Evolutionary conservation across 2,329 filamentous ascomycete species (phyloP).

Genomic region (Coccinonectria pachysandricola): DNA sequence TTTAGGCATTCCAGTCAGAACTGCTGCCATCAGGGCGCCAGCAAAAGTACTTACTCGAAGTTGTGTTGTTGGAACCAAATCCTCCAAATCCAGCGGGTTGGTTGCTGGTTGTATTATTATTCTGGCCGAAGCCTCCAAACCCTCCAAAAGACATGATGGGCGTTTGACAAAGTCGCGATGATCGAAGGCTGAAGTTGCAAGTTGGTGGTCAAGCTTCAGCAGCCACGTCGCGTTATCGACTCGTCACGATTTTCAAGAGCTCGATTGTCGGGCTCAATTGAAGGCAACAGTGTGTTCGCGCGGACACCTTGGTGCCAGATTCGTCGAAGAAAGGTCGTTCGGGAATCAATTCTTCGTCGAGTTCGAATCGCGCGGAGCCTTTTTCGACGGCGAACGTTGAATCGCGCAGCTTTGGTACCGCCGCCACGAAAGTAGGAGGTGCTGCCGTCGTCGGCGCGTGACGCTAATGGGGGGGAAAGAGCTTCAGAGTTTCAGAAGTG

Average conservation of each 20-base stretch:
- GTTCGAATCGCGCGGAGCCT: neutral
- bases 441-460: neutral
- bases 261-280: neutral
- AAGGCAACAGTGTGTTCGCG: neutral
- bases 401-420: no score
- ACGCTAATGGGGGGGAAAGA: neutral
- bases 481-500: neutral
- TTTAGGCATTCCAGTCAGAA: slow-evolving; percentile 18
- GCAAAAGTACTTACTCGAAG: slow-evolving; percentile 39
- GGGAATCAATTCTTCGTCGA: neutral
- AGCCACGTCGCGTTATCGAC: slow-evolving; percentile 11
- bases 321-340: neutral
- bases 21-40: slow-evolving; percentile 8
- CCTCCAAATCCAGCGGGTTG: slow-evolving; percentile 45
- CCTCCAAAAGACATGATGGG: slow-evolving; percentile 46
- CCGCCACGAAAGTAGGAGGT: neutral
- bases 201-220: slow-evolving; percentile 6
- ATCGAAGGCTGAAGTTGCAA: slow-evolving; percentile 7
- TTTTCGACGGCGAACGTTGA: no score
- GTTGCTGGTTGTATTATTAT: slow-evolving; percentile 34
- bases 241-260: slow-evolving; percentile 5
- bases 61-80: slow-evolving; percentile 36
- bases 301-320: neutral
- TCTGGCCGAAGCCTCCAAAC: slow-evolving; percentile 46
- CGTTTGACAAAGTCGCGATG: slow-evolving; percentile 10